phyloP scores from a whole-genome alignment of 2,329 filamentous ascomycete genomes.

The Proliferodiscus dingleyae region DNA sequence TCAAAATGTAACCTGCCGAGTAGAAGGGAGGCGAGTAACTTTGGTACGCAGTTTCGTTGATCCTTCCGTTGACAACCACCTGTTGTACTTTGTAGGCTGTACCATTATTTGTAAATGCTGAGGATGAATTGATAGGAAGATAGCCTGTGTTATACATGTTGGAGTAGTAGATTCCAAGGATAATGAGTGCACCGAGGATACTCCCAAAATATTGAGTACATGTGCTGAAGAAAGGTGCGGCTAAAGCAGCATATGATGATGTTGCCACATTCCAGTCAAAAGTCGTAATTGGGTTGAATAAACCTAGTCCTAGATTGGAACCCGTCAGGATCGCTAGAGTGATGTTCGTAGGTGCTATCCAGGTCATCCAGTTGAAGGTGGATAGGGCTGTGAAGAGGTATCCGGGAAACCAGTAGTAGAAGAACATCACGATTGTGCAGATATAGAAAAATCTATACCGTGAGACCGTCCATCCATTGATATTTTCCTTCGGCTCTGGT shows the following conservation, averaged over 20 bases:
- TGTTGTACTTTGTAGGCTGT: conserved; percentile 34
- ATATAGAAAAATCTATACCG: conserved; percentile 32
- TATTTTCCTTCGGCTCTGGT: conserved; percentile 41
- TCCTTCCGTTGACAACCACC: conserved; percentile 30
- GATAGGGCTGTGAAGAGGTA: conserved; percentile 52
- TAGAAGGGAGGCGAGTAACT: conserved; percentile 42
- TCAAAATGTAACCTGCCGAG: conserved; percentile 39
- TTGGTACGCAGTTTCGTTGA: conserved; percentile 37
- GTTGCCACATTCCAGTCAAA: conserved; percentile 45
- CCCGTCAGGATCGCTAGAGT: conserved; percentile 40
- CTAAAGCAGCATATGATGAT: conserved; percentile 30
- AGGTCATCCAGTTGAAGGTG: conserved; percentile 30
- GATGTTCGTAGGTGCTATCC: conserved; percentile 15
- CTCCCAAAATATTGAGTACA: conserved; percentile 28
- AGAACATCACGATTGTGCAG: conserved; percentile 47
- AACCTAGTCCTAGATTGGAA: conserved; percentile 36
- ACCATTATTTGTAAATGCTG: conserved; percentile 42
- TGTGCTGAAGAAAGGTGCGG: conserved; percentile 31
- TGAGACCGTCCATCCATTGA: conserved; percentile 49
- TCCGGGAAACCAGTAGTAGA: conserved; percentile 38
- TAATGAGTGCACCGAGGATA: conserved; percentile 22
- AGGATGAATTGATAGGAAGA: conserved; percentile 44
- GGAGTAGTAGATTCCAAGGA: conserved; percentile 28
- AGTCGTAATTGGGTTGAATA: conserved; percentile 45
- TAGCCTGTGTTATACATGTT: conserved; percentile 39